These are phyloP conservation scores for Zygoascus meyerae DNA, from an alignment of 1,139 yeast species.

Conservation along the genomic window DNA sequence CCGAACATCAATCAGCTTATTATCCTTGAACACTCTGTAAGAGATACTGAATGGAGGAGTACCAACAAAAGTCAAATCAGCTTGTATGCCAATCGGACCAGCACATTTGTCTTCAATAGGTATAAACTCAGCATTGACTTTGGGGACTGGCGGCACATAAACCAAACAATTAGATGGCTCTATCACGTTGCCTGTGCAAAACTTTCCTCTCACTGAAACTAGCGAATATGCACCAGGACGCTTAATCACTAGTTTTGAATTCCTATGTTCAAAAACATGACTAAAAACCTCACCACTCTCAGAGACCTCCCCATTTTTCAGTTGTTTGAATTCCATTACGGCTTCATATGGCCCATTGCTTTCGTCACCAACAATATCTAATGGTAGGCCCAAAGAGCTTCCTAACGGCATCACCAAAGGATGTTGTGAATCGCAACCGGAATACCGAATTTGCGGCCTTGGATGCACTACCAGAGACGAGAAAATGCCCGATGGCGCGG, in stretches of 20 bases:
- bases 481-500: conserved; percentile 21
- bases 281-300: conserved; percentile 5
- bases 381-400: conserved; percentile 22
- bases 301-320: conserved; percentile 7
- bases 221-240: conserved; percentile 62
- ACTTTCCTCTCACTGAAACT: conserved; percentile 47
- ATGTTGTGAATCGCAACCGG: conserved; percentile 31
- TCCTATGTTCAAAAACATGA: conserved; percentile 12
- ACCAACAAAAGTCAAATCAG: conserved; percentile 62
- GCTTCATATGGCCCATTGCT: conserved; percentile 32
- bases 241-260: conserved; percentile 32
- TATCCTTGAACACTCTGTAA: conserved; percentile 43
- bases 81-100: conserved; percentile 82
- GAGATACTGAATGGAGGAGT: conserved; percentile 75
- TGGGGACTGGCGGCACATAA: conserved; percentile 44
- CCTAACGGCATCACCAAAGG: conserved; percentile 34
- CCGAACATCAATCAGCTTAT: conserved; percentile 23
- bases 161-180: conserved; percentile 44
- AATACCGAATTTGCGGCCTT: conserved; percentile 47
- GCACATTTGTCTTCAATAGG: conserved; percentile 77
- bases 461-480: conserved; percentile 59
- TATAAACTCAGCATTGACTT: conserved; percentile 39
- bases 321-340: conserved; percentile 20
- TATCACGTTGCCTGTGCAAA: conserved; percentile 58
- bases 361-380: conserved; percentile 22